Conservation (phyloP, 2,329 filamentous ascomycete species). For the Neopestalotiopsis clavispora region DNA sequence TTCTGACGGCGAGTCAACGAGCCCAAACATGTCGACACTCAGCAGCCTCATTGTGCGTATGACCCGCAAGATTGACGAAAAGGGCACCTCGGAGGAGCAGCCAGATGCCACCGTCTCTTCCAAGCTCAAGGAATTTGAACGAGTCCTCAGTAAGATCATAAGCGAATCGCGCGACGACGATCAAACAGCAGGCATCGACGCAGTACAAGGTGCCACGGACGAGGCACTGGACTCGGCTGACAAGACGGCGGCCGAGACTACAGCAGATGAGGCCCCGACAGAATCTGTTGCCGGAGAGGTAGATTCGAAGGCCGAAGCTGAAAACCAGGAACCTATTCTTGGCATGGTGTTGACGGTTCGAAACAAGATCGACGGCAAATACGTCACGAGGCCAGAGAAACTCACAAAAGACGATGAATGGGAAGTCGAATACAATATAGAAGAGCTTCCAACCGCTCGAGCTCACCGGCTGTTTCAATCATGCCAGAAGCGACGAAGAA, state of each 20-base stretch:
- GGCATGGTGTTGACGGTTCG: conserved; percentile 75
- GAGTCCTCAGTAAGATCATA: conserved; percentile 55
- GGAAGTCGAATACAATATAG: conserved; percentile 79
- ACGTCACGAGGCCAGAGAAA: conserved; percentile 63
- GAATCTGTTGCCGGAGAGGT: conserved; percentile 18
- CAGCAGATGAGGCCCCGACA: not conserved
- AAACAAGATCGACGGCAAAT: conserved; percentile 72
- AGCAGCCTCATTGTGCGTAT: conserved; percentile 57
- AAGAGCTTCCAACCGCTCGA: conserved; percentile 57
- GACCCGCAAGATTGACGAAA: conserved; percentile 49
- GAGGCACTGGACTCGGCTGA: not conserved
- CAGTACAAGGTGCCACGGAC: not conserved
- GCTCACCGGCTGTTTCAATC: conserved; percentile 59
- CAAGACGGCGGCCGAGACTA: not conserved
- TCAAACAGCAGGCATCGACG: not conserved
- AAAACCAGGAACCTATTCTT: conserved; percentile 50
- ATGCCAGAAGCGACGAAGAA: conserved; percentile 60
- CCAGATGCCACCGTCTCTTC: conserved; percentile 37
- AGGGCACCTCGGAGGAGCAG: conserved; percentile 23
- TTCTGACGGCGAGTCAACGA: conserved; percentile 22
- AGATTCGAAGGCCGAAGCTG: conserved; percentile 10
- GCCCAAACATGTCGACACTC: conserved; percentile 41
- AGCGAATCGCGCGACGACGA: conserved; percentile 31
- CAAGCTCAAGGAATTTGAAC: conserved; percentile 55
- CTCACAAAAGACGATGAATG: conserved; percentile 57